These are phyloP conservation scores for Eudorina sp. DNA, from an alignment of 139 green algal species.

Conservation along the genomic window DNA sequence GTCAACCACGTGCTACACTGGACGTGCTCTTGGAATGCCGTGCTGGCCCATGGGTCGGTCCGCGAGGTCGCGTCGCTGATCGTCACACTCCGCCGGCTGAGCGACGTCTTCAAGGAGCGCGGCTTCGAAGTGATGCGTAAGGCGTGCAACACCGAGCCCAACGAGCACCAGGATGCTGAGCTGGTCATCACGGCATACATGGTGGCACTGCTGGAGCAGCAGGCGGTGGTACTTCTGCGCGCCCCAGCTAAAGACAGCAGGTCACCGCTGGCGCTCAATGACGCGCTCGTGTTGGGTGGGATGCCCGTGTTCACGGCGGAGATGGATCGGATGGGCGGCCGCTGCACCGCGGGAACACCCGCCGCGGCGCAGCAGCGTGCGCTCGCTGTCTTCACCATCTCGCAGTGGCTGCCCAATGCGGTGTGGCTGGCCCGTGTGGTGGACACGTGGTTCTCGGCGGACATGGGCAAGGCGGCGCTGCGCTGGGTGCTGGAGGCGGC, in stretches of 20 bases:
- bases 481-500: neutral
- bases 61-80: neutral
- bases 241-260: neutral
- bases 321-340: neutral
- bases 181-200: neutral
- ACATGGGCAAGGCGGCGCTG: neutral
- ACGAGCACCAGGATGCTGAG: neutral
- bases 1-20: neutral
- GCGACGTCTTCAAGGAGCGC: neutral
- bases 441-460: neutral
- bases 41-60: constrained; percentile 5
- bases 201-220: constrained; percentile 3
- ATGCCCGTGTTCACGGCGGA: neutral
- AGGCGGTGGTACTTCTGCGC: neutral
- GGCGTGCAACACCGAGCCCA: neutral
- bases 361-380: neutral
- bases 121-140: neutral
- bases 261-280: neutral
- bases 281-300: neutral
- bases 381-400: neutral
- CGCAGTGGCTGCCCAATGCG: neutral
- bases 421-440: neutral
- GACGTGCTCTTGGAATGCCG: neutral
- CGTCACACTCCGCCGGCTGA: neutral
- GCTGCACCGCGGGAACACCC: neutral